Evolutionary conservation across 2,329 filamentous ascomycete genomes (phyloP).

Genomic region (Hypoxylon sp.): DNA sequence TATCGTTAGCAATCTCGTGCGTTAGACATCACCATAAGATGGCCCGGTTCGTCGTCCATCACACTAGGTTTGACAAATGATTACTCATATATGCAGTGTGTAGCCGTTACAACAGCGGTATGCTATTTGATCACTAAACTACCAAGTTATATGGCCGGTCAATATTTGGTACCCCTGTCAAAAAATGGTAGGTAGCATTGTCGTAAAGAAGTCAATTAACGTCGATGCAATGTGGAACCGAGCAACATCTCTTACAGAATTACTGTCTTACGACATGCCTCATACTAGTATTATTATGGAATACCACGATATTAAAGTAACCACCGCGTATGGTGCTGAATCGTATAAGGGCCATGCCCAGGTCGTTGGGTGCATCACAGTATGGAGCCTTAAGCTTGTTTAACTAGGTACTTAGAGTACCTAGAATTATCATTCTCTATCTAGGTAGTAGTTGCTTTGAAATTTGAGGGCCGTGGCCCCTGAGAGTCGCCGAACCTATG

Average conservation of each 20-base stretch:
- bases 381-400: no score
- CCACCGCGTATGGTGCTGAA: no score
- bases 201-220: background rate
- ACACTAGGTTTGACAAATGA: background rate
- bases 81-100: slow-evolving; percentile 9
- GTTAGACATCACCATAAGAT: background rate
- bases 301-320: background rate
- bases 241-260: background rate
- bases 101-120: background rate
- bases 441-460: slow-evolving; percentile 5
- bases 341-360: background rate
- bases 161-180: background rate
- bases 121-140: slow-evolving; percentile 2
- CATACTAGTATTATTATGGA: background rate
- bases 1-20: background rate
- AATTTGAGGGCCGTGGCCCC: background rate
- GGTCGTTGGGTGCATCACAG: background rate
- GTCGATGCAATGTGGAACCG: background rate
- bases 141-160: background rate
- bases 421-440: background rate
- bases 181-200: background rate
- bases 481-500: background rate
- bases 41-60: background rate
- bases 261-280: background rate
- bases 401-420: background rate